Base-by-base conservation (phyloP, 129 eudicot species). In the Chrysanthemum lavandulifolium region DNA sequence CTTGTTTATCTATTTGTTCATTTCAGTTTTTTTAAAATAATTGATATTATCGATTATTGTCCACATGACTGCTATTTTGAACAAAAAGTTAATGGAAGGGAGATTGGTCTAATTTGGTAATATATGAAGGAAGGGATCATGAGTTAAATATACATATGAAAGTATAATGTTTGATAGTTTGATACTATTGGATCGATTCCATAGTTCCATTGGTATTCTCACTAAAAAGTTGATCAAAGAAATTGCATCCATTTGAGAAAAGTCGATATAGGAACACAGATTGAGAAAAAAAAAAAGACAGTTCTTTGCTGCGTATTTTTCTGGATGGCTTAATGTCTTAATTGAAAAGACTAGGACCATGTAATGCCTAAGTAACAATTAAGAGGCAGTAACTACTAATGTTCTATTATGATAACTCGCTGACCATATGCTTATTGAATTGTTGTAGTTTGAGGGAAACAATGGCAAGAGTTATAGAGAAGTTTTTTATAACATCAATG, bases 401-500 rank as follows among this genome's bases (percentile, higher is more conserved):
- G 13, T 9, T 57, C 29, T 6, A 21, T 13, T 29, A 49, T 18
- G 45, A 40, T 69, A 69, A 31, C 10, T 59, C 9, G 27, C 14
- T 75, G 48, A 69, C 29, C 48, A 33, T 69, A 25, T 43, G 51
- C 21, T 61, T 61, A 70, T n/a, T 78, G 66, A 40, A 31, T 69
- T 33, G n/a, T 15, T 61, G 60, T 57, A 76, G 80, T 67, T 67
- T 67, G 80, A 25, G 58, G 74, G 56, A 55, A 36, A 45, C 66
- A 45, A 82, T 82, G 87, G 84, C 76, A 8, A 86, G 79, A 65
- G 96, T 94, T 16, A 61, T 85, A 51, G 77, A 82, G 79, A 94
- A 90, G 86, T 94, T 94, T 71, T 77, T 88, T 23, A 40, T 88
- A 70, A 82, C 97, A 66, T 94, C 98, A 4, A 72, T 88, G 82